Evolutionary conservation across 441 rosid species (phyloP).

Genomic region (Euphorbia schlechtendalii): DNA sequence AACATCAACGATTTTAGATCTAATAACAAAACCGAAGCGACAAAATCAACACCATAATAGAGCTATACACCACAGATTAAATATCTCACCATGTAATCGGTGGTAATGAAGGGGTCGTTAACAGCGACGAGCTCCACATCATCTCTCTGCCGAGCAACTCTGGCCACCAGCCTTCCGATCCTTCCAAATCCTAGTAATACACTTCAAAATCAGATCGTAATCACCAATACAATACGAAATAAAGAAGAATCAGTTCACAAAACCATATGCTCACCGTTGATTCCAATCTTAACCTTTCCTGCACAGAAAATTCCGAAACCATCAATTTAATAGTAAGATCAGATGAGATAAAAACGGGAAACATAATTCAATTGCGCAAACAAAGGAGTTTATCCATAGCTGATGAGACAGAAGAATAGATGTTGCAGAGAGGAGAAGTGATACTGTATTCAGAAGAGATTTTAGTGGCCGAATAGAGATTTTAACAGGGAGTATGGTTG

Average conservation of each 20-base stretch:
- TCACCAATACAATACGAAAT: background rate
- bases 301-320: background rate
- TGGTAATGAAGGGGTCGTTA: slow-evolving; percentile 49
- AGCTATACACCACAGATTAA: background rate
- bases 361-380: background rate
- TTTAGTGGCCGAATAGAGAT: background rate
- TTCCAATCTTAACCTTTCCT: slow-evolving; percentile 28
- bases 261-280: slow-evolving; percentile 18
- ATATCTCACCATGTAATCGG: slow-evolving; percentile 39
- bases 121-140: slow-evolving; percentile 62
- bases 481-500: background rate
- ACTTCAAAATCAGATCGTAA: slow-evolving; percentile 7
- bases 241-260: background rate
- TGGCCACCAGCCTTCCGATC: slow-evolving; percentile 51
- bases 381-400: slow-evolving; percentile 21
- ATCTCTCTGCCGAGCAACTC: slow-evolving; percentile 42
- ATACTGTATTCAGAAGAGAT: too few species aligned
- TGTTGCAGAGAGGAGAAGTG: background rate
- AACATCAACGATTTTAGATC: background rate
- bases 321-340: background rate
- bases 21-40: background rate
- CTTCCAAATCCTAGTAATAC: slow-evolving; percentile 43
- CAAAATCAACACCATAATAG: background rate
- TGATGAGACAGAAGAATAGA: too few species aligned
- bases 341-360: background rate